Percentiles rank a stretch among this genome's conserved stretches.
These are phyloP conservation scores for Penicillium sp. DNA, from an alignment of 2,329 filamentous ascomycete species.

Conservation along the genomic window DNA sequence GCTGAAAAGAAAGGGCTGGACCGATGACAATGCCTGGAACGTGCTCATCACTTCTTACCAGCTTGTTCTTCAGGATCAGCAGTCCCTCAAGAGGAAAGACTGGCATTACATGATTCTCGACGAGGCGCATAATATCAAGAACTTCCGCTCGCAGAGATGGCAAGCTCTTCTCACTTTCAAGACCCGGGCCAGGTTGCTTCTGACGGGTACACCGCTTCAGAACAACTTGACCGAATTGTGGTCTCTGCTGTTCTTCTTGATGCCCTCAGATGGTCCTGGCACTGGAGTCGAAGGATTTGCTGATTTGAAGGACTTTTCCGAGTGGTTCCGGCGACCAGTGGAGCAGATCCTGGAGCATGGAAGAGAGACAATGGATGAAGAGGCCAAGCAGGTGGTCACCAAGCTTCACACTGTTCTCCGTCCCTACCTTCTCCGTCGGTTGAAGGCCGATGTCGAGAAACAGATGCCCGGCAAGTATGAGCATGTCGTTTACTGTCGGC, in stretches of 20 bases:
- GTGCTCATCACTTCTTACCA: slow-evolving; percentile 98
- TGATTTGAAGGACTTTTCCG: slow-evolving; percentile 90
- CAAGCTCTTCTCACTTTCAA: slow-evolving; percentile 93
- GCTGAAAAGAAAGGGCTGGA: slow-evolving; percentile 88
- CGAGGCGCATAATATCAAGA: slow-evolving; percentile 99
- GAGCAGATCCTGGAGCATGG: slow-evolving; percentile 96
- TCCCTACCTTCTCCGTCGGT: slow-evolving; percentile 81
- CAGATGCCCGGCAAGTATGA: slow-evolving; percentile 99
- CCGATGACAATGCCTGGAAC: slow-evolving; percentile 89
- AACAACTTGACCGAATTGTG: slow-evolving; percentile 96
- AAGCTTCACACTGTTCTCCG: slow-evolving; percentile 93
- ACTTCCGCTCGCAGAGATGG: slow-evolving; percentile 97
- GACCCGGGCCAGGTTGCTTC: slow-evolving; percentile 77
- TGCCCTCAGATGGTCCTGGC: slow-evolving; percentile 73
- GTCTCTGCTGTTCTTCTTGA: slow-evolving; percentile 94
- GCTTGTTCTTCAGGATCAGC: slow-evolving; percentile 87
- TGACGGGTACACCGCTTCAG: slow-evolving; percentile 93
- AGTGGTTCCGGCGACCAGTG: slow-evolving; percentile 92
- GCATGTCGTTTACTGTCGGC: slow-evolving; percentile 89
- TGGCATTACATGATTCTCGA: slow-evolving; percentile 99
- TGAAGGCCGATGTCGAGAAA: slow-evolving; percentile 97
- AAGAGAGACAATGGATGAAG: slow-evolving; percentile 88
- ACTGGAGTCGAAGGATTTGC: slow-evolving; percentile 87
- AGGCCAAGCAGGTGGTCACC: slow-evolving; percentile 84
- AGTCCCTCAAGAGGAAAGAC: slow-evolving; percentile 83